These are phyloP conservation scores for Backusella liffmaniae DNA, from an alignment of 192 early-diverging fungal genomes.

Conservation along the genomic window DNA sequence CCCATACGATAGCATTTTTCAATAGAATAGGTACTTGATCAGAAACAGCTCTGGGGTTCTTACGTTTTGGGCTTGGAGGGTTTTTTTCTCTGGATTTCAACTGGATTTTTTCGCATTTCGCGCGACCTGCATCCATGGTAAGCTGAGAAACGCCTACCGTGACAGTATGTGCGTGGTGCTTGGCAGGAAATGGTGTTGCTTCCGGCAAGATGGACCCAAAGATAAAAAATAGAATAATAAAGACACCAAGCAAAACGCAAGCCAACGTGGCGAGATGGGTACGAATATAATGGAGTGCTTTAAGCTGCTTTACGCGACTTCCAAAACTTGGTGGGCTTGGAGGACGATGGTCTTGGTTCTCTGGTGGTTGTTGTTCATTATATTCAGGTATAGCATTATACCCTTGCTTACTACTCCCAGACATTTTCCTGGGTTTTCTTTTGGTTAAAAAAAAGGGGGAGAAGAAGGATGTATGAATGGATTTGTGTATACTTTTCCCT, in stretches of 20 bases:
- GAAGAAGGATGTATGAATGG: not conserved
- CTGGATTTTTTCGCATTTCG: not conserved
- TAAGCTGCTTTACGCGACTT: not conserved
- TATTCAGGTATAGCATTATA: not conserved
- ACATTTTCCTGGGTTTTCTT: not conserved
- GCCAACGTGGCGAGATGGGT: not conserved
- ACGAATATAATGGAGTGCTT: not conserved
- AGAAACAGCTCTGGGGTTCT: conserved; percentile 14
- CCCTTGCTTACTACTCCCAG: not conserved
- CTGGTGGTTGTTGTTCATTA: not conserved
- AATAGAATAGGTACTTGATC: conserved; percentile 12
- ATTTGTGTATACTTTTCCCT: not conserved
- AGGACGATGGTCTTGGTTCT: not conserved
- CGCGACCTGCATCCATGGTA: conserved; percentile 1
- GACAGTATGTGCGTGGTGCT: not conserved
- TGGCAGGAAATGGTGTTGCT: not conserved
- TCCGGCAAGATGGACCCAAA: not conserved
- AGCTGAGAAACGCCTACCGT: not conserved
- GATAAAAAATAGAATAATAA: not conserved
- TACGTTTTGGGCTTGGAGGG: not conserved
- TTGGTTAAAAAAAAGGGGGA: not conserved
- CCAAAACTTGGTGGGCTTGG: not conserved
- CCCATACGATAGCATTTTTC: conserved; percentile 38
- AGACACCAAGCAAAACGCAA: not conserved
- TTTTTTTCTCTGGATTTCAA: not conserved